Base-by-base conservation (phyloP, 2,329 filamentous ascomycete genomes). In the Fusarium nurragi region DNA sequence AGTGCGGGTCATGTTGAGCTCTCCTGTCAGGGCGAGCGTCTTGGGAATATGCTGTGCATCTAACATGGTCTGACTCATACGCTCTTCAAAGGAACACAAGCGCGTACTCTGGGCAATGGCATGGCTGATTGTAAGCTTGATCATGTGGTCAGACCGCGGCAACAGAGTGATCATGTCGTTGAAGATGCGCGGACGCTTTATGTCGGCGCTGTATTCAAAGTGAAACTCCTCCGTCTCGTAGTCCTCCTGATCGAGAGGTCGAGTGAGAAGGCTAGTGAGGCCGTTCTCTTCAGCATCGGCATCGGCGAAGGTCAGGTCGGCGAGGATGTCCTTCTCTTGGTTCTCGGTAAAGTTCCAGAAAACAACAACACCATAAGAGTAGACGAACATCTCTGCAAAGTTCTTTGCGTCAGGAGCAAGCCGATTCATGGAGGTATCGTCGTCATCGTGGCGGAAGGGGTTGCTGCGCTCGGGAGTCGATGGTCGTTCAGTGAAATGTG, bases 101-200 rank as follows among this genome's bases (percentile, higher is more conserved):
- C 97, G 98, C 0, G 95, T 99, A 77, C 94, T 97, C 78, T 99
- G 95, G 1, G 93, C 93, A 69, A 99, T 97, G 34, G 94, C 95
- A 75, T 99, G 95, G 76, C 92, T 96, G 81, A 99, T 99, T 30
- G 94, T 93, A 16, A 99, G 84, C 79, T 98, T 98, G 75, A 98
- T 97, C 94, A 99, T 98, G 79, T 99, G 95, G 79, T 99, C 95
- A 25, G 84, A 87, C 36, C 92, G 90, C 60, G 93, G 96, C 64
- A 96, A 86, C 40, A 99, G 81, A 1, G 95, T 99, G 71, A 99
- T 98, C 95, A 99, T 99, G 77, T 99, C 95, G 78, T 99, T 98
- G 81, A 96, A 99, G 26, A 99, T 91, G 54, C 95, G 87, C 6
- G 95, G 95, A 46, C 94, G 87, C 63, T 93, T 90, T 30, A 95